These are phyloP conservation scores for Brassica hybrid DNA, from an alignment of 441 rosid genomes.

Conservation along the genomic window DNA sequence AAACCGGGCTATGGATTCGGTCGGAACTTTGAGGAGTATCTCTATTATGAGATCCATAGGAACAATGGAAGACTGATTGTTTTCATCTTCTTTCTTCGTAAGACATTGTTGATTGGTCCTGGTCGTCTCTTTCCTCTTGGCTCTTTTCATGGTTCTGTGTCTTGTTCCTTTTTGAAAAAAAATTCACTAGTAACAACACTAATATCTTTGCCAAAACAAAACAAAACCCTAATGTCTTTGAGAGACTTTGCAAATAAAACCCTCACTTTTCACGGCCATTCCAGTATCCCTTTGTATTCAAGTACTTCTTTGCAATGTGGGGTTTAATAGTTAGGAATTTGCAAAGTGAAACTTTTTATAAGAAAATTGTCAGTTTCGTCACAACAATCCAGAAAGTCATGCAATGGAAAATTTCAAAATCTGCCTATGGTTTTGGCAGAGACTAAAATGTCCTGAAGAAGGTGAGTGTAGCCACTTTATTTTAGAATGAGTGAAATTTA, in stretches of 20 bases:
- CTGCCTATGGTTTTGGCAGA: too few species aligned
- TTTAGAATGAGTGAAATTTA: too few species aligned
- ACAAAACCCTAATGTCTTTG: too few species aligned
- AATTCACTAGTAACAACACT: too few species aligned
- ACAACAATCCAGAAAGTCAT: too few species aligned
- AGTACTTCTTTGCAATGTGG: not conserved
- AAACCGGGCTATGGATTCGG: too few species aligned
- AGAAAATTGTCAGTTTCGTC: too few species aligned
- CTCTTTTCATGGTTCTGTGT: not conserved
- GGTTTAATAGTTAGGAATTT: not conserved
- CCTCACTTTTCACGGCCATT: not conserved
- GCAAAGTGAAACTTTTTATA: not conserved
- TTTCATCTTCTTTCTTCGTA: not conserved
- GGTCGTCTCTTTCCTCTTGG: not conserved
- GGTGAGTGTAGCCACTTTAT: too few species aligned
- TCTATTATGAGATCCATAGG: not conserved
- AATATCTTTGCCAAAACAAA: too few species aligned
- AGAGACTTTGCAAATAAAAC: not conserved
- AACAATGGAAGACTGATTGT: not conserved
- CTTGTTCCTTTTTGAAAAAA: too few species aligned
- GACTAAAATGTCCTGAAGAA: too few species aligned
- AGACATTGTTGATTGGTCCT: not conserved
- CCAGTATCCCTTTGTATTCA: not conserved
- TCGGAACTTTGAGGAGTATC: not conserved
- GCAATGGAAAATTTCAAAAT: too few species aligned